Evolutionary conservation across 306 rosid genomes (phyloP), one percentile per base, ranked within the genome.

Genomic region (Begonia loranthoides): DNA sequence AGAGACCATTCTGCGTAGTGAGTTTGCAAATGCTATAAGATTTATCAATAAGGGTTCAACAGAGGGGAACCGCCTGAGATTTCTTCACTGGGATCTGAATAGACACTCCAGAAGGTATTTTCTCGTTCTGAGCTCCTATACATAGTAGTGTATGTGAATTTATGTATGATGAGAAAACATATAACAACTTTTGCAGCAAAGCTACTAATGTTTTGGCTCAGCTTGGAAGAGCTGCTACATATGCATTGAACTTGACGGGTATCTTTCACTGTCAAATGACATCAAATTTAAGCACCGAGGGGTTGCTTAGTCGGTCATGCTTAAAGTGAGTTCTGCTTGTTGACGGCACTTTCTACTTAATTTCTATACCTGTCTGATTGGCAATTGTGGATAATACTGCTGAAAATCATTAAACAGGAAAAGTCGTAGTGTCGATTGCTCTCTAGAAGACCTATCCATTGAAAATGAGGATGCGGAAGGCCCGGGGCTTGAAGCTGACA

Each of bases 1-100:
- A 50, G 99, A 92, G 70, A 79, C 94, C 46, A 71, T 92, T 76
- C 88, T 92, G 34, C 79, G 80, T 65, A 55, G 71, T 0, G 99
- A 87, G 80, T 92, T 86, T 68, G 76, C 81, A 59, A 71, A 83
- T 73, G 99, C 99, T 45, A 80, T 92, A 58, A 77, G 70, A 58
- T 70, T 36, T 54, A 78, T 92, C 21, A 92, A 92, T 59, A 71
- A 65, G 57, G 70, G 64, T 61, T 54, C 82, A 71, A 50, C 58
- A 33, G 70, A 53, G 54, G 84, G 77, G 57, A 68, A 46, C 17
- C 80, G 72, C 62, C 69, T 92, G 67, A 74, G 88, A 70, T 83
- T 80, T 63, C 75, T 83, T 60, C 88, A 87, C 52, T 92, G 99
- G 99, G 99, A 92, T 77, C 77, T 92, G 43, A 72, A 81, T 73